Evolutionary conservation across 805 yeast species (phyloP).

Genomic region (Jamesozyma gamospora): DNA sequence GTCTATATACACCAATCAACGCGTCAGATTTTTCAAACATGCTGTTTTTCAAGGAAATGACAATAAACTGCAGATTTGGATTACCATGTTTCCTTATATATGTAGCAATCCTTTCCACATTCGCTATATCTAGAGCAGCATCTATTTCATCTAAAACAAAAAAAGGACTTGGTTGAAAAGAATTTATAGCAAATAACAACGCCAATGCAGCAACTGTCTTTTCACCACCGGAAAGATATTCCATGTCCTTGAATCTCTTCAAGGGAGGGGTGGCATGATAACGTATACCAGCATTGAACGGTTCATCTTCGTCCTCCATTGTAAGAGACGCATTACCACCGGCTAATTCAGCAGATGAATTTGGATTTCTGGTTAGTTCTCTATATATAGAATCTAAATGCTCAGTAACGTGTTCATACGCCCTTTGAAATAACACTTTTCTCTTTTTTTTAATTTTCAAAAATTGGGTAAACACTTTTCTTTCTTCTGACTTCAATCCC

Average conservation of each 20-base stretch:
- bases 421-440: conserved; percentile 52
- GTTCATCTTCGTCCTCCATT: conserved; percentile 82
- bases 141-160: conserved; percentile 96
- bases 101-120: conserved; percentile 78
- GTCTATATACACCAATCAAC: conserved; percentile 85
- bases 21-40: conserved; percentile 84
- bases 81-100: conserved; percentile 70
- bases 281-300: conserved; percentile 70
- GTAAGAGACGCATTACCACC: conserved; percentile 93
- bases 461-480: conserved; percentile 44
- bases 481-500: conserved; percentile 51
- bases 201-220: conserved; percentile 95
- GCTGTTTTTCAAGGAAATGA: conserved; percentile 79
- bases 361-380: conserved; percentile 58
- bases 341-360: conserved; percentile 52
- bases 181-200: conserved; percentile 79
- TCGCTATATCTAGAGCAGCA: conserved; percentile 88
- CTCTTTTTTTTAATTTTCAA: conserved; percentile 51
- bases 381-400: conserved; percentile 71
- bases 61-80: conserved; percentile 79
- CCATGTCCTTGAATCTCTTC: conserved; percentile 89
- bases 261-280: conserved; percentile 95
- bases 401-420: conserved; percentile 66
- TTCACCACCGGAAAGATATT: conserved; percentile 89
- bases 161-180: conserved; percentile 88